phyloP scores from a whole-genome alignment of 1,139 yeast genomes.

The Sugiyamaella japonica region DNA sequence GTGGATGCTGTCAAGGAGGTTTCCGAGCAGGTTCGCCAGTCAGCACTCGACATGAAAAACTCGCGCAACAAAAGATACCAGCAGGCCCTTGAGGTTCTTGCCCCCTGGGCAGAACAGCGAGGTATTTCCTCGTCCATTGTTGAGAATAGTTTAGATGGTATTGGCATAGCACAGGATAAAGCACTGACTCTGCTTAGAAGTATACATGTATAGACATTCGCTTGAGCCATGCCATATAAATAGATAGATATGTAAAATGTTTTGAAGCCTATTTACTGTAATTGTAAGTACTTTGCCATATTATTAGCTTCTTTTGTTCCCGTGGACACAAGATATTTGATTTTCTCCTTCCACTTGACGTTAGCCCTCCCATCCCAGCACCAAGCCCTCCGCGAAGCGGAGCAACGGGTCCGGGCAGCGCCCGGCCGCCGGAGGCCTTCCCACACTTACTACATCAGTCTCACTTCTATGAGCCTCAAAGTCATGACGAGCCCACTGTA shows the following conservation, averaged over 20 bases:
- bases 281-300: constrained; percentile 33
- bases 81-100: constrained; percentile 24
- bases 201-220: neutral
- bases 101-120: constrained; percentile 29
- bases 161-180: constrained; percentile 27
- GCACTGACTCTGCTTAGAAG: constrained; percentile 22
- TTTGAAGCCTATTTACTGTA: constrained; percentile 11
- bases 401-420: too few relatives aligned
- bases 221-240: neutral
- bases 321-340: constrained; percentile 38
- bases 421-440: too few relatives aligned
- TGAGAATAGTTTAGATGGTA: constrained; percentile 32
- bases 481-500: constrained; percentile 42
- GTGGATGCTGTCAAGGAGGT: constrained; percentile 20
- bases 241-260: constrained; percentile 4
- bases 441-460: constrained; percentile 31
- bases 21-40: constrained; percentile 21
- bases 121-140: constrained; percentile 26
- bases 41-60: constrained; percentile 28
- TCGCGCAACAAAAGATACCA: constrained; percentile 22
- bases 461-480: constrained; percentile 36
- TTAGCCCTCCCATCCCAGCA: too few relatives aligned
- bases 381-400: too few relatives aligned
- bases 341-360: constrained; percentile 28
- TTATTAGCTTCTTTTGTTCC: constrained; percentile 40